phyloP scores from a whole-genome alignment of 1,284 basidiomycete genomes.

The Ceratobasidium theobromae region DNA sequence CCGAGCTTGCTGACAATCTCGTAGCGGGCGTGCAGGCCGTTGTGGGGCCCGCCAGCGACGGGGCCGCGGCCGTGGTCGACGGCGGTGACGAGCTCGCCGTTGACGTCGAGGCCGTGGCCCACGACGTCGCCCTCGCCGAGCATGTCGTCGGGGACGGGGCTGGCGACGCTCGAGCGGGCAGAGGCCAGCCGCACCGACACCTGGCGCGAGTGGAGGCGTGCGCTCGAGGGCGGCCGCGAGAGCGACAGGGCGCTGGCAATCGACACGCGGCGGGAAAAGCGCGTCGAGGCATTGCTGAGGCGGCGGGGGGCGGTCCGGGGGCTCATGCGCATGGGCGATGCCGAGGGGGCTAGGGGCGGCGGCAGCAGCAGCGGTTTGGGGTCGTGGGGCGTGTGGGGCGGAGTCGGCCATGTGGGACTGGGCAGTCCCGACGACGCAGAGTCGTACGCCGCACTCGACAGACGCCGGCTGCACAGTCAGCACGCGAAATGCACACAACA shows the following conservation, averaged over 20 bases:
- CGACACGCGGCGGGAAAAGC: slow-evolving; percentile 21
- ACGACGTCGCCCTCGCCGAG: slow-evolving; percentile 68
- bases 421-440: slow-evolving; percentile 19
- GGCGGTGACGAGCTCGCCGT: slow-evolving; percentile 61
- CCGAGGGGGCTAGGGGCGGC: background rate
- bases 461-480: slow-evolving; percentile 20
- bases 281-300: slow-evolving; percentile 29
- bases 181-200: slow-evolving; percentile 34
- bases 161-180: slow-evolving; percentile 12
- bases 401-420: slow-evolving; percentile 26
- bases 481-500: background rate
- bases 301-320: slow-evolving; percentile 1
- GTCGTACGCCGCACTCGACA: slow-evolving; percentile 16
- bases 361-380: slow-evolving; percentile 26
- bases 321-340: slow-evolving; percentile 20
- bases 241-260: slow-evolving; percentile 29
- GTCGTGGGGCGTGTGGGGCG: slow-evolving; percentile 23
- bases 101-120: slow-evolving; percentile 61
- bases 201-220: slow-evolving; percentile 36
- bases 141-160: slow-evolving; percentile 57
- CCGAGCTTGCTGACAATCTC: slow-evolving; percentile 84
- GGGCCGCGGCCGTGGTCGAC: slow-evolving; percentile 45
- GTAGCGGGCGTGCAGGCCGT: slow-evolving; percentile 58
- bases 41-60: slow-evolving; percentile 40
- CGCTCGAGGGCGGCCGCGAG: slow-evolving; percentile 33